phyloP scores from a whole-genome alignment of 306 rosid species.

The Cicer cuneatum region DNA sequence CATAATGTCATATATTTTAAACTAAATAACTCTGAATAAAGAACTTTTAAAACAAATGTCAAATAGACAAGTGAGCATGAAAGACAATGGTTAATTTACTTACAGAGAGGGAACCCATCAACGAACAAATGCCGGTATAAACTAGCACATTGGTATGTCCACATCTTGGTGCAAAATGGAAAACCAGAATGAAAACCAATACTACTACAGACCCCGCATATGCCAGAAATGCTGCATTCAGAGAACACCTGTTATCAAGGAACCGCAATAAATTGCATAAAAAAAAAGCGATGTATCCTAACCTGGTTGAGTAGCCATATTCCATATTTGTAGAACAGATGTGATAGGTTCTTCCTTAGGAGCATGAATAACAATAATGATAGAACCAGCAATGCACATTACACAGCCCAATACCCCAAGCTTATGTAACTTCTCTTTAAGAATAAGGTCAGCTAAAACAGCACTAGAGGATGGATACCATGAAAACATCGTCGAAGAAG shows the following conservation, averaged over 20 bases:
- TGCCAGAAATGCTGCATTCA: conserved; percentile 72
- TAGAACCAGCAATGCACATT: conserved; percentile 81
- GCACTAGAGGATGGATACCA: conserved; percentile 62
- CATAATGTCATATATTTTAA: neutral
- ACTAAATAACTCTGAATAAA: conserved; percentile 19
- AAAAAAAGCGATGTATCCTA: conserved; percentile 13
- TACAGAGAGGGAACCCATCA: conserved; percentile 95
- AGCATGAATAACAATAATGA: conserved; percentile 76
- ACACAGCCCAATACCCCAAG: conserved; percentile 86
- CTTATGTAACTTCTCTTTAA: conserved; percentile 73
- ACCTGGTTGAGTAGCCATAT: conserved; percentile 92
- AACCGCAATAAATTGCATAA: conserved; percentile 7
- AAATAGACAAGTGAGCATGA: conserved; percentile 34
- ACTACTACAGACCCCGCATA: conserved; percentile 70
- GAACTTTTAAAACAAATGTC: conserved; percentile 12
- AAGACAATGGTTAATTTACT: conserved; percentile 27
- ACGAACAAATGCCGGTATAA: conserved; percentile 82
- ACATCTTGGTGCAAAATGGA: conserved; percentile 77
- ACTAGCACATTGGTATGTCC: conserved; percentile 82
- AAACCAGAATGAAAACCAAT: conserved; percentile 73
- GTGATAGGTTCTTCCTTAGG: conserved; percentile 71
- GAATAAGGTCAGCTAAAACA: conserved; percentile 77
- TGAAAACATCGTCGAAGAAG: conserved; percentile 31
- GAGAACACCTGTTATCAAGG: conserved; percentile 28
- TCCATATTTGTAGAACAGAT: conserved; percentile 82